Percentiles rank a stretch among this genome's conserved stretches.
These are phyloP conservation scores for Tetracladium marchalianum DNA, from an alignment of 495 filamentous ascomycete species.

Conservation along the genomic window DNA sequence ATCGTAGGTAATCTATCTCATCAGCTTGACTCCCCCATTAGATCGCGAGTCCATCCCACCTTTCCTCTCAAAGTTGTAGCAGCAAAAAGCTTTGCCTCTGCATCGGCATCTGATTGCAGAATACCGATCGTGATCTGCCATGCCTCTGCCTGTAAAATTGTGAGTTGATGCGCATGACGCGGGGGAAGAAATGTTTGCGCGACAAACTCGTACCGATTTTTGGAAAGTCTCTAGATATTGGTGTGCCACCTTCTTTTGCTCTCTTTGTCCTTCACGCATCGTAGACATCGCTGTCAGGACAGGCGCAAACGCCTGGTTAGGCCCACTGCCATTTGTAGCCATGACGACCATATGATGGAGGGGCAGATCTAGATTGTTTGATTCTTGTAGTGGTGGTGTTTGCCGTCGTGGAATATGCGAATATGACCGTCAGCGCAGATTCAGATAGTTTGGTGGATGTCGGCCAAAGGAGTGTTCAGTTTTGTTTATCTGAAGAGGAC, in stretches of 20 bases:
- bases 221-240: constrained; percentile 91
- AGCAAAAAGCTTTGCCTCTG: constrained; percentile 87
- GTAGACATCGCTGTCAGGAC: constrained; percentile 82
- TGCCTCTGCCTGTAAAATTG: constrained; percentile 58
- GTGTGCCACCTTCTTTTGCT: constrained; percentile 81
- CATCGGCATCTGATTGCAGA: constrained; percentile 63
- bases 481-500: background rate
- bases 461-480: background rate
- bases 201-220: constrained; percentile 70
- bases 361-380: constrained; percentile 9
- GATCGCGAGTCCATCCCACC: constrained; percentile 39
- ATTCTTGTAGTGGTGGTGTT: background rate
- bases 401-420: background rate
- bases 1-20: constrained; percentile 65
- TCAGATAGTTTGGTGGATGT: background rate
- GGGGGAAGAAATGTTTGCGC: background rate
- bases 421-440: background rate
- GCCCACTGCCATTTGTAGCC: constrained; percentile 38
- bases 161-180: constrained; percentile 3
- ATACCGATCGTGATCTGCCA: constrained; percentile 84
- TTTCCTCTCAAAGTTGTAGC: constrained; percentile 97
- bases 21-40: background rate
- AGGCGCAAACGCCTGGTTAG: constrained; percentile 64
- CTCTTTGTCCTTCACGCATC: constrained; percentile 76
- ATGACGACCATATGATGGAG: constrained; percentile 19